Percentiles rank a stretch among this genome's conserved stretches.
Evolutionary conservation across 306 rosid species (phyloP).

Genomic region (Acacia confusa): DNA sequence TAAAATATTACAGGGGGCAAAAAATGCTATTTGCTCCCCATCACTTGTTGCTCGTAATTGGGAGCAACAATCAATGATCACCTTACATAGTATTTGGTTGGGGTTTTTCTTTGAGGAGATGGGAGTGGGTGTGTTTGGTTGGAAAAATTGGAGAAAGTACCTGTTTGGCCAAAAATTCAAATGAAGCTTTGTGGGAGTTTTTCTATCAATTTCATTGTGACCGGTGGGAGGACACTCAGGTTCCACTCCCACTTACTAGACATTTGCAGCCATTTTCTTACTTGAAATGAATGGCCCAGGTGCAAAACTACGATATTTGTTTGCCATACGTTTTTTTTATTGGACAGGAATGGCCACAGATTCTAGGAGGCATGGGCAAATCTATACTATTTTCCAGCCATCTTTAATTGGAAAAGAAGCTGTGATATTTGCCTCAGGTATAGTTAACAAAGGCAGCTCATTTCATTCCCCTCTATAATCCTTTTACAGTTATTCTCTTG

Average conservation of each 20-base stretch:
- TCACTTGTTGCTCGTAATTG: too few relatives aligned
- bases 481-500: neutral
- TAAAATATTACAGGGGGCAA: too few relatives aligned
- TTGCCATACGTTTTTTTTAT: too few relatives aligned
- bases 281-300: too few relatives aligned
- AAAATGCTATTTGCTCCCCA: too few relatives aligned
- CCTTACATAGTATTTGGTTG: too few relatives aligned
- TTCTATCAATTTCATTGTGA: neutral
- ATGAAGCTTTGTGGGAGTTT: neutral
- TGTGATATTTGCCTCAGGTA: neutral
- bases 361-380: neutral
- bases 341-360: neutral
- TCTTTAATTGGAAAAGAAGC: too few relatives aligned
- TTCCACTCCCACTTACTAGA: neutral
- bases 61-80: too few relatives aligned
- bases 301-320: too few relatives aligned
- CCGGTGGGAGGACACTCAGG: neutral
- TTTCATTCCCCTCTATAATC: neutral
- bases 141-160: neutral
- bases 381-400: neutral
- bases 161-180: neutral
- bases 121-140: neutral
- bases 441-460: neutral
- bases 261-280: neutral
- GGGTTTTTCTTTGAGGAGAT: neutral